Base-by-base conservation (phyloP, 2,329 filamentous ascomycete species). In the Rhexocercosporidium sp. region DNA sequence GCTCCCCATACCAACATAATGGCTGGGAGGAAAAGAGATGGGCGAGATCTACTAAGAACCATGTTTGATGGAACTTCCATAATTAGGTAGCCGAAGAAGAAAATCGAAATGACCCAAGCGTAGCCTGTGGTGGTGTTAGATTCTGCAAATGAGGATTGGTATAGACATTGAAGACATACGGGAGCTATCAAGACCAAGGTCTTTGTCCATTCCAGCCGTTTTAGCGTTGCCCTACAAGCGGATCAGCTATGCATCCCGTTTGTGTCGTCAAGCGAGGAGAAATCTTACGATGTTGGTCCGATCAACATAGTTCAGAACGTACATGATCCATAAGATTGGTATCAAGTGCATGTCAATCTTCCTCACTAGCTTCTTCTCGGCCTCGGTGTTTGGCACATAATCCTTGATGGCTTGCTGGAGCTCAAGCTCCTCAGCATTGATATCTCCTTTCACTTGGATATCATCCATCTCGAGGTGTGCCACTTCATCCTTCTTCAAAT, bases 251-350 rank as follows among this genome's bases (percentile, higher is more conserved):
- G 18, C 22, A n/a, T 41, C 34, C 20, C 12, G 2, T 57, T 25
- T 34, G n/a, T 44, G n/a, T 20, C 16, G 20, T 22, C 22, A 20
- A 20, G 34, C 14, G 27, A 63, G 11, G 12, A 47, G n/a, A 11
- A 2, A 31, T 44, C 65, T 49, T 59, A 72, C 70, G 34, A 88
- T 79, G 69, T 87, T 87, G 66, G 77, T 79, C 27, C 71, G 79
- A 71, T 87, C 85, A 20, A 87, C 78, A 71, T 85, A 87, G 75
- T 85, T 86, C 65, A 87, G 78, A 3, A 87, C 79, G 69, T 86
- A 87, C 79, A 88, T 84, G 56, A 86, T 65, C 53, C 84, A 79
- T 1, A 88, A 77, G 62, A 83, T 81, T 3, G 86, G 85, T 56
- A 88, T 81, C 3, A 88, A 76, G 44, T 81, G 81, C 1, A 80